Conservation (phyloP, 176 grass and related monocot genomes). For the Phragmites australis region DNA sequence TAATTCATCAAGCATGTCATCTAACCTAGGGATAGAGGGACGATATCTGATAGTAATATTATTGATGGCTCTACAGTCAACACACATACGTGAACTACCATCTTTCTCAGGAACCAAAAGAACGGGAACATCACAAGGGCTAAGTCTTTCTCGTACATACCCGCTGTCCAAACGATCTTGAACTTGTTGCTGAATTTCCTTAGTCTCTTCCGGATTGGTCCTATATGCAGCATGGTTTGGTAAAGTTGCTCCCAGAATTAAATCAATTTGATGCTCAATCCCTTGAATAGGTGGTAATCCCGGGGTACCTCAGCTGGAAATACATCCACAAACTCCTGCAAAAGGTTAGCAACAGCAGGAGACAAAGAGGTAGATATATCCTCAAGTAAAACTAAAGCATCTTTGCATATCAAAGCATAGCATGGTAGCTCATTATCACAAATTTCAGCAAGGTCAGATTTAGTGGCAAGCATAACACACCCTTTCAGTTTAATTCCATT, state of each 20-base stretch:
- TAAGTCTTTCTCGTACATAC: too few species aligned
- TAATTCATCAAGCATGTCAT: too few species aligned
- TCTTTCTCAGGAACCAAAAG: too few species aligned
- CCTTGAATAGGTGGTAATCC: not conserved
- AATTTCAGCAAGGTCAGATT: too few species aligned
- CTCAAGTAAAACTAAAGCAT: not conserved
- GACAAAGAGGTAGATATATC: not conserved
- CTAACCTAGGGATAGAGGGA: too few species aligned
- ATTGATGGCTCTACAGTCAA: too few species aligned
- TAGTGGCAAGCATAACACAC: too few species aligned
- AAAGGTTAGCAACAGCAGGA: not conserved
- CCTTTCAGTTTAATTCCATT: too few species aligned
- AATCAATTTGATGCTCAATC: not conserved
- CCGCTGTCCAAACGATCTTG: too few species aligned
- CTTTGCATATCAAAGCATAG: not conserved
- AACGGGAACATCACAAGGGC: too few species aligned
- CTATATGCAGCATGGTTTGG: not conserved
- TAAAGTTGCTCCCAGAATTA: not conserved
- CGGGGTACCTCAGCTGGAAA: not conserved
- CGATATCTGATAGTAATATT: too few species aligned
- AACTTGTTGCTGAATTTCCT: not conserved
- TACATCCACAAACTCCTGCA: not conserved
- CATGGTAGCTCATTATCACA: not conserved
- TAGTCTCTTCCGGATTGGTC: not conserved
- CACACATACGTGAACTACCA: too few species aligned